phyloP scores from a whole-genome alignment of 345 rosid genomes.

The Salix caprea region DNA sequence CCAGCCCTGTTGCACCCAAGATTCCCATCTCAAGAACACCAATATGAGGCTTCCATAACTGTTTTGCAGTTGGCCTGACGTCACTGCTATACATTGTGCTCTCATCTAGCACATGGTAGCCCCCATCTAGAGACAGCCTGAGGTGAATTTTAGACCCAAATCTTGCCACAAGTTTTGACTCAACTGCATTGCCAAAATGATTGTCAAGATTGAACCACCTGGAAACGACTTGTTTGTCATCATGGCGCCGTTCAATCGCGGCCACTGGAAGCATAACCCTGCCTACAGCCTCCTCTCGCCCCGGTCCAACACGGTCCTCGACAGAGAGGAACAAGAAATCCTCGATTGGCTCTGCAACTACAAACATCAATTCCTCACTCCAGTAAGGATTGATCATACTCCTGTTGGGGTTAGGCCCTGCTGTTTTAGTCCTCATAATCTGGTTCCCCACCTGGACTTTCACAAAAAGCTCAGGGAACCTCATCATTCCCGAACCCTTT shows the following conservation, averaged over 20 bases:
- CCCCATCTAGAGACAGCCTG: slow-evolving; percentile 58
- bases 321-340: slow-evolving; percentile 48
- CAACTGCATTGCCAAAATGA: slow-evolving; percentile 28
- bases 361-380: slow-evolving; percentile 71
- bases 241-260: slow-evolving; percentile 41
- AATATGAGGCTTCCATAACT: slow-evolving; percentile 61
- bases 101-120: slow-evolving; percentile 70
- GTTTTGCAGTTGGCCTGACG: slow-evolving; percentile 53
- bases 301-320: slow-evolving; percentile 51
- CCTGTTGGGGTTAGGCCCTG: slow-evolving; percentile 32
- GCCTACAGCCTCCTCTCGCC: slow-evolving; percentile 52
- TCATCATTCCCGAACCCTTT: slow-evolving; percentile 37
- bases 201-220: slow-evolving; percentile 66
- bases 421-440: slow-evolving; percentile 45
- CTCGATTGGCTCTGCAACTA: slow-evolving; percentile 70
- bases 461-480: slow-evolving; percentile 48
- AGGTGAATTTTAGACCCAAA: slow-evolving; percentile 63
- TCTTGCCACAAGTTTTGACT: slow-evolving; percentile 31
- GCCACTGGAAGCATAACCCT: slow-evolving; percentile 46
- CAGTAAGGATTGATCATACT: slow-evolving; percentile 58
- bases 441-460: slow-evolving; percentile 67
- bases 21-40: slow-evolving; percentile 79
- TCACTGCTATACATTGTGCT: slow-evolving; percentile 58
- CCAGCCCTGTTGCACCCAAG: slow-evolving; percentile 54
- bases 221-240: slow-evolving; percentile 49